Evolutionary conservation across 2,329 filamentous ascomycete species (phyloP).

Genomic region (Botrytis byssoidea): DNA sequence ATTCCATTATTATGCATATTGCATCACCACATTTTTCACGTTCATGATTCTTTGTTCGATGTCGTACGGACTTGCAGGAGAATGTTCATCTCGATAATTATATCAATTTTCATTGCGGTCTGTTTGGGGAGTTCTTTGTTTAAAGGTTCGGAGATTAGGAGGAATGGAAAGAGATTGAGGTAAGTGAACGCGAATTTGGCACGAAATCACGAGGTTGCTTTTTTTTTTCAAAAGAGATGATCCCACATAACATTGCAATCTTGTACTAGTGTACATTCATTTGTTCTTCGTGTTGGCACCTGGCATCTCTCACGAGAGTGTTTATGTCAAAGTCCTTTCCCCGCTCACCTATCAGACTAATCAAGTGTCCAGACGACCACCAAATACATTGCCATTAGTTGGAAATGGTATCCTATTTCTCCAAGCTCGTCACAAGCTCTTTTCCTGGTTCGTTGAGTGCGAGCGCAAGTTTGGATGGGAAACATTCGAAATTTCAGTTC

Average conservation of each 20-base stretch:
- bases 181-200: constrained; percentile 23
- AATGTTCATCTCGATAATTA: constrained; percentile 31
- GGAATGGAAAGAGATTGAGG: constrained; percentile 36
- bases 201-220: background rate
- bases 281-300: background rate
- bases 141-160: constrained; percentile 31
- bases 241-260: background rate
- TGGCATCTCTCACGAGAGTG: background rate
- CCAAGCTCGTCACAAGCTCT: constrained; percentile 57
- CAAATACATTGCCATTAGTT: constrained; percentile 47
- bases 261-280: background rate
- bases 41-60: background rate
- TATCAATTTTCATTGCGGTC: constrained; percentile 23
- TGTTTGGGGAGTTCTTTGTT: constrained; percentile 26
- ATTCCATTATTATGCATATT: constrained; percentile 6
- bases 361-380: constrained; percentile 31
- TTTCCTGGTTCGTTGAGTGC: constrained; percentile 61
- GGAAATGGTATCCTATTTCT: constrained; percentile 64
- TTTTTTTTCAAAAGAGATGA: background rate
- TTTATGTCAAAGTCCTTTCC: background rate
- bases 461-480: constrained; percentile 56
- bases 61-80: background rate
- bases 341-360: background rate
- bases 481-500: constrained; percentile 62
- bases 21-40: constrained; percentile 11